Evolutionary conservation across 1,139 yeast genomes (phyloP), one percentile per base, ranked within the genome.

Genomic region (Pichia cactophila): DNA sequence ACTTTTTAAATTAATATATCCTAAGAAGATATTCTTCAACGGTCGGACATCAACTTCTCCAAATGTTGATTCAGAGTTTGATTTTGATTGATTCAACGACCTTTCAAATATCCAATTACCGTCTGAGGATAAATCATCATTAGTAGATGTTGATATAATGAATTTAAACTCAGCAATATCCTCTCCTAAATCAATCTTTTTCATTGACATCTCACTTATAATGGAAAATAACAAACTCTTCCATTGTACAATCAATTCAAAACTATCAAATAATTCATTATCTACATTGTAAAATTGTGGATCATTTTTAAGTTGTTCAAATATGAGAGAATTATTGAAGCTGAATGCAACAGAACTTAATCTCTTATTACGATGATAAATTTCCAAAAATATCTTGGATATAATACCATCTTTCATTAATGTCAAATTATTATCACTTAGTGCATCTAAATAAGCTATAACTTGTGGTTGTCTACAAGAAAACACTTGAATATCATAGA

Each of bases 401-500:
- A 63, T 37, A 16, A 45, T 42, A 1, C 67, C 66, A 5, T 44
- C 45, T 5, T 46, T 48, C 20, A 62, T 42, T 9, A 60, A 43
- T 1, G 40, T 45, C 17, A 42, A 43, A 26, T 61, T 16, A 14
- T 46, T 36, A 5, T 53, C 45, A 10, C n/a, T 23, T n/a, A 62
- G 50, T 12, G 64, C 61, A 11, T 64, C 61, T 3, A 77, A 54
- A 52, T 72, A 78, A 12, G 61, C 54, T 40, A 66, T 63, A 17
- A 78, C 68, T 7, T 64, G 65, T 0, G 79, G 78, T 46, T 74
- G 75, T 49, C 81, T 59, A 49, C 71, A 70, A 45, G 67, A 66
- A 53, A 64, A 61, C 0, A 75, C 70, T 0, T 70, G 59, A 26
- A 73, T 50, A 42, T 73, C 71, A 54, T 76, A 75, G 7, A 78